Evolutionary conservation across 2,329 filamentous ascomycete species (phyloP), one percentile per base, ranked within the genome.

Genomic region (Elsinoe australis): DNA sequence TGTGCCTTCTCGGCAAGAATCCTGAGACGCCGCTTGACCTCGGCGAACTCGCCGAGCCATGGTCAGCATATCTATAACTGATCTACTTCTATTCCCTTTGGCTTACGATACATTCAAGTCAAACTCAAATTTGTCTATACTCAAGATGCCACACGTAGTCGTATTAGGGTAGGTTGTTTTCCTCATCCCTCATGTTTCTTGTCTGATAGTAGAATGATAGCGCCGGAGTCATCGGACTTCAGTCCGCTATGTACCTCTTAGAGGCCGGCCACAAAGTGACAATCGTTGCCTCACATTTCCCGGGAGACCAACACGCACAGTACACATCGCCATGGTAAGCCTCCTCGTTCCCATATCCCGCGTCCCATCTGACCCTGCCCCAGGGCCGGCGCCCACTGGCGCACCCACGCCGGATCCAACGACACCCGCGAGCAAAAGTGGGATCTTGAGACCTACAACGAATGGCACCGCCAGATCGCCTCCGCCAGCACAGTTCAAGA

Each of bases 321-420:
- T 72, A 71, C 51, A 66, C 69, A 3, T 71, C 68, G 14, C 65
- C 67, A 36, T 71, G 68, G 69, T 68, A 57, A 19, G 56, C 50
- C 7, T 29, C 10, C 3, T 21, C n/a, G 10, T 8, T 35, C 8
- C 8, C 10, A 42, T 33, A 6, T 19, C 10, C 7, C 18, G 15
- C 5, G 14, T 18, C 24, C 21, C 15, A 38, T 6, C 17, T 36
- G n/a, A 47, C 15, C 33, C 46, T 5, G 55, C 46, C 2, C 46
- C 28, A 70, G 68, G 67, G 71, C 71, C 1, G 71, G 71, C 3
- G 71, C 67, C 1, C 67, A 72, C 47, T 74, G 70, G 70, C 63
- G 68, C 28, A 66, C 69, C 2, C 67, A 71, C 51, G 65, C 68
- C 12, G 55, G 57, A 0, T 32, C 51, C 1, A 52, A 59, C 5